phyloP scores from a whole-genome alignment of 2,329 filamentous ascomycete genomes.

The Pseudogymnoascus sp. region DNA sequence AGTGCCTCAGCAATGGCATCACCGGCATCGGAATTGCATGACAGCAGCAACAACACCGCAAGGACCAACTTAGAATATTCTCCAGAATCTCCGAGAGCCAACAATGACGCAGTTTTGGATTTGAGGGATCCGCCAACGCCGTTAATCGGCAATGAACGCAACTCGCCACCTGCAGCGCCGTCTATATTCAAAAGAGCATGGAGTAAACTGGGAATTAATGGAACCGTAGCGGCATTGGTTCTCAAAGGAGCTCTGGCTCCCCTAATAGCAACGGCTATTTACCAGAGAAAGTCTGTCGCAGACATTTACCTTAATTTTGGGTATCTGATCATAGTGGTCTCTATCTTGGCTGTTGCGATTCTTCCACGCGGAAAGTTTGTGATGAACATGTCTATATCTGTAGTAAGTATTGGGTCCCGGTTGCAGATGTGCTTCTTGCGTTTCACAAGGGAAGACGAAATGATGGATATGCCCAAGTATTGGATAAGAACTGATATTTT shows the following conservation, averaged over 20 bases:
- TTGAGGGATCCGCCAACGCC: background rate
- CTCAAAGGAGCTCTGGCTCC: constrained; percentile 17
- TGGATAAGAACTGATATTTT: background rate
- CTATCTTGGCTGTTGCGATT: constrained; percentile 55
- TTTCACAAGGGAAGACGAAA: background rate
- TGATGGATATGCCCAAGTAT: background rate
- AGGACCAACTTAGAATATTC: background rate
- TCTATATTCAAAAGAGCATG: constrained; percentile 11
- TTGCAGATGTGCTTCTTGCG: constrained; percentile 46
- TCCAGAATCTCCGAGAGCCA: background rate
- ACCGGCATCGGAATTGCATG: background rate
- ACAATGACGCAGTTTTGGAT: background rate
- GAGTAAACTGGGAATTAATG: constrained; percentile 14
- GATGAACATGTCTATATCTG: constrained; percentile 39
- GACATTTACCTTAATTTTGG: constrained; percentile 19
- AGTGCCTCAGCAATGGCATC: background rate
- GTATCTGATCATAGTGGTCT: constrained; percentile 55
- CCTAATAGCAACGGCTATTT: constrained; percentile 16
- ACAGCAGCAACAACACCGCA: background rate
- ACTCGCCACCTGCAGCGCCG: background rate
- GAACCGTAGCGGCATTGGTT: constrained; percentile 16
- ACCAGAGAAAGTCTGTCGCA: constrained; percentile 15
- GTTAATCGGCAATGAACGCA: background rate
- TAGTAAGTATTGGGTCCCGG: constrained; percentile 32
- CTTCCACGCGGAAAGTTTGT: constrained; percentile 65